Evolutionary conservation across 1,284 basidiomycete genomes (phyloP).

Genomic region (Malassezia dermatis): DNA sequence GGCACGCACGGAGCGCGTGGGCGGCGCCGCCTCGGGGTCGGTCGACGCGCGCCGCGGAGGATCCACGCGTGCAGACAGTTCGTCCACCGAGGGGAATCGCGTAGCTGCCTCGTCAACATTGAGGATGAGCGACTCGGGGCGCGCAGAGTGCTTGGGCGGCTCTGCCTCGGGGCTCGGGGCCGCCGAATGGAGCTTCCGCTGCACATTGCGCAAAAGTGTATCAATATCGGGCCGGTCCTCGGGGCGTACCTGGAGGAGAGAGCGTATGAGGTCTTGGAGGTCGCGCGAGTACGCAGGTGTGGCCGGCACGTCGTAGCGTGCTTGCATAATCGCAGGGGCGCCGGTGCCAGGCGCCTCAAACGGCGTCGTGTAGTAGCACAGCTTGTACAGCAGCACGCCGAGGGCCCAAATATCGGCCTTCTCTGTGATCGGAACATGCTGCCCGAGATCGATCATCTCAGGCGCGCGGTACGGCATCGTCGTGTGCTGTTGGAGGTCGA

Average conservation of each 20-base stretch:
- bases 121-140: constrained; percentile 3
- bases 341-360: constrained; percentile 67
- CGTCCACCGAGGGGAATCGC: constrained; percentile 8
- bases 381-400: constrained; percentile 66
- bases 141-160: not conserved
- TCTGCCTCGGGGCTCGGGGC: not conserved
- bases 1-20: not conserved
- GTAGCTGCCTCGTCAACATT: not conserved
- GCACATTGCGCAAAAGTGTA: not conserved
- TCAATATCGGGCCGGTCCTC: constrained; percentile 2
- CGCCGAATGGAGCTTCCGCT: not conserved
- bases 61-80: not conserved
- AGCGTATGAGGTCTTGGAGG: constrained; percentile 70
- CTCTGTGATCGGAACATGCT: constrained; percentile 72
- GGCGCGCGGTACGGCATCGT: constrained; percentile 90
- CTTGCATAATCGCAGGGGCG: constrained; percentile 87
- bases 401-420: constrained; percentile 77
- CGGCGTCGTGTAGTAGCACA: constrained; percentile 96
- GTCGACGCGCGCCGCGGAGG: not conserved
- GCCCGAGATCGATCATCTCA: constrained; percentile 90
- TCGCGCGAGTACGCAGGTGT: constrained; percentile 77
- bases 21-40: not conserved
- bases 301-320: constrained; percentile 64
- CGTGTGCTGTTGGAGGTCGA: constrained; percentile 85
- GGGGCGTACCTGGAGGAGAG: constrained; percentile 4